Conservation (phyloP, 1,139 yeast species). For the Wickerhamiella pararugosa region DNA sequence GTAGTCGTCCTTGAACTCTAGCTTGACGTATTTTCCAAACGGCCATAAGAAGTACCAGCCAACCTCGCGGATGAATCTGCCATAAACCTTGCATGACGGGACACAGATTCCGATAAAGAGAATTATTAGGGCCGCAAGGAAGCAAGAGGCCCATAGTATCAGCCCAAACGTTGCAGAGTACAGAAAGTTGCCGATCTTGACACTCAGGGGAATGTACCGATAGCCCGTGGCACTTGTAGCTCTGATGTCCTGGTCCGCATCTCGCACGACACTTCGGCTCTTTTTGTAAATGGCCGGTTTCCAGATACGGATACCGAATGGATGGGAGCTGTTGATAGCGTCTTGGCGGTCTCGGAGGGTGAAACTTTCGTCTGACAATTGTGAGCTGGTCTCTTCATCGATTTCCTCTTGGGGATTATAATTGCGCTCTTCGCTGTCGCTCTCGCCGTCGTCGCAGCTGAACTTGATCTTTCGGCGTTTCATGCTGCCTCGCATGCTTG, state of each 20-base stretch:
- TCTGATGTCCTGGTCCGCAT: conserved; percentile 77
- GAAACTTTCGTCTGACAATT: conserved; percentile 51
- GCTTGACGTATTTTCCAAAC: conserved; percentile 76
- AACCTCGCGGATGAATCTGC: conserved; percentile 42
- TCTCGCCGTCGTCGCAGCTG: conserved; percentile 5
- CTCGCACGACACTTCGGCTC: conserved; percentile 74
- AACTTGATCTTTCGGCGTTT: conserved; percentile 4
- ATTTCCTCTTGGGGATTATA: conserved; percentile 23
- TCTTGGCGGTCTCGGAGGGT: conserved; percentile 89
- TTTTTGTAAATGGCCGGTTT: conserved; percentile 94
- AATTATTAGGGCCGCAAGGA: conserved; percentile 34
- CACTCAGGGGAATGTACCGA: conserved; percentile 43
- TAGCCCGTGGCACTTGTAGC: conserved; percentile 47
- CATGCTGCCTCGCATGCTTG: too few species aligned
- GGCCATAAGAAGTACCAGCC: conserved; percentile 68
- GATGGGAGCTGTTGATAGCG: conserved; percentile 93
- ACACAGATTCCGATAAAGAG: conserved; percentile 14
- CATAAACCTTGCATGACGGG: conserved; percentile 37
- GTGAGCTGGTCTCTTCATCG: conserved; percentile 30
- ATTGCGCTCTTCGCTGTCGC: conserved; percentile 15
- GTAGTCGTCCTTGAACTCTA: conserved; percentile 67
- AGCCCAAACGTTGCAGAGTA: conserved; percentile 70
- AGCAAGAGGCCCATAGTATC: conserved; percentile 40
- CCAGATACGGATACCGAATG: conserved; percentile 97
- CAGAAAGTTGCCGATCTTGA: conserved; percentile 52